Base-by-base conservation (phyloP, 2,329 filamentous ascomycete genomes). In the Colletotrichum higginsianum region DNA sequence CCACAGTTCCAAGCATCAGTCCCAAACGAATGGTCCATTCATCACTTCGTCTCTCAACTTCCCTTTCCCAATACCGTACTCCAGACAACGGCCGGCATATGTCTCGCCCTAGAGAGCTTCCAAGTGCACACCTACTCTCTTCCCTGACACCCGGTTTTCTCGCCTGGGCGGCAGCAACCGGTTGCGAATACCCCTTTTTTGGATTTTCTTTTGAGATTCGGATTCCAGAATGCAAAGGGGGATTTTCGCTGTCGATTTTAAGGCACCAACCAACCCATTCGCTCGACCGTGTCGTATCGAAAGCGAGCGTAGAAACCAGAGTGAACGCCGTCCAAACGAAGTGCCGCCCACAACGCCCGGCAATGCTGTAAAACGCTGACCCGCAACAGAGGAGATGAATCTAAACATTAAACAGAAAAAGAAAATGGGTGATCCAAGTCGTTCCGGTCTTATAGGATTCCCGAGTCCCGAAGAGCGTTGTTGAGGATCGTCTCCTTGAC, bases 401-500 rank as follows among this genome's bases (percentile, higher is more conserved):
- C 66, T 68, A 63, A 74, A 60, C 66, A 67, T 66, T 66, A 71
- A 61, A 42, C 35, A 53, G 26, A 21, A 26, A n/a, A 30, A 56
- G 30, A 15, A 18, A 56, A 15, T 15, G 26, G 46, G n/a, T 23
- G 55, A 57, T 57, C 46, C 68, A 40, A 47, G 49, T 42, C 42
- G 42, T n/a, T 50, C 40, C 42, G 58, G 13, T 23, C 75, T 92
- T 84, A 95, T 77, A 99, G 90, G 82, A 99, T 98, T 76, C 96
- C 96, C 26, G 96, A 98, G 82, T 99, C 96, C 85, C 97, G 98
- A 76, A 99, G 89, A 58, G 96, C 96, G 81, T 99, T 99, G 83
- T 98, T 97, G 76, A 99, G 86, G 79, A 99, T 99, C 44, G 96
- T 99, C 84, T 99, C 96, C 82, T 99, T 99, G 72, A 99, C 96